Evolutionary conservation across 2,329 filamentous ascomycete species (phyloP).

Genomic region (Arthroderma uncinatum): DNA sequence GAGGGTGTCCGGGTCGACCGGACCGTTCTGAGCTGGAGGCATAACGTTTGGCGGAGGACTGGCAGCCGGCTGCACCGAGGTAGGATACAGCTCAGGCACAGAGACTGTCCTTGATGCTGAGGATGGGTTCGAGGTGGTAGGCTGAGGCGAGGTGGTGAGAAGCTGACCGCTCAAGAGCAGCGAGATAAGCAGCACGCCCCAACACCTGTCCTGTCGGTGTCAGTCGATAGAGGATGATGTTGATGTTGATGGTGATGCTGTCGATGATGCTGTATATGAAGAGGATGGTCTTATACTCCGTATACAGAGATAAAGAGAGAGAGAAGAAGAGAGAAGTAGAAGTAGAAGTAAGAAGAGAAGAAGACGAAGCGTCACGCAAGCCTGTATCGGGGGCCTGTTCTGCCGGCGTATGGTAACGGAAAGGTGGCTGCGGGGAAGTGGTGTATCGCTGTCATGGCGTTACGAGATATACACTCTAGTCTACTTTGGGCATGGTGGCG

Average conservation of each 20-base stretch:
- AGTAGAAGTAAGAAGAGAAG: slow-evolving; percentile 14
- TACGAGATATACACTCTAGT: background rate
- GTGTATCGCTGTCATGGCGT: background rate
- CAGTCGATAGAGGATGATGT: too few species aligned
- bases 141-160: slow-evolving; percentile 5
- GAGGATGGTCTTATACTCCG: too few species aligned
- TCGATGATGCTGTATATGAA: too few species aligned
- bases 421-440: background rate
- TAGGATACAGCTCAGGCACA: too few species aligned
- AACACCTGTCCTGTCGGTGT: too few species aligned
- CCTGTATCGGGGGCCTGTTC: background rate
- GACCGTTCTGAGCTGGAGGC: slow-evolving; percentile 22
- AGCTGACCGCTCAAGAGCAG: slow-evolving; percentile 10
- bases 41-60: background rate
- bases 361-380: background rate
- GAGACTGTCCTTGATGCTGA: too few species aligned
- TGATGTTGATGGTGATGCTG: too few species aligned
- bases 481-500: background rate
- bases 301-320: slow-evolving; percentile 15
- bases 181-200: too few species aligned
- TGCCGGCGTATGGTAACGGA: background rate
- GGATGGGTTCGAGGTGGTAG: too few species aligned
- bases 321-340: slow-evolving; percentile 14
- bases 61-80: too few species aligned
- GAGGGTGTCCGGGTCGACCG: slow-evolving; percentile 54